A percentile compares a stretch with the other conserved stretches of the same genome.
phyloP scores from a whole-genome alignment of 2,329 filamentous ascomycete genomes.

The Didymellaceae sp. region DNA sequence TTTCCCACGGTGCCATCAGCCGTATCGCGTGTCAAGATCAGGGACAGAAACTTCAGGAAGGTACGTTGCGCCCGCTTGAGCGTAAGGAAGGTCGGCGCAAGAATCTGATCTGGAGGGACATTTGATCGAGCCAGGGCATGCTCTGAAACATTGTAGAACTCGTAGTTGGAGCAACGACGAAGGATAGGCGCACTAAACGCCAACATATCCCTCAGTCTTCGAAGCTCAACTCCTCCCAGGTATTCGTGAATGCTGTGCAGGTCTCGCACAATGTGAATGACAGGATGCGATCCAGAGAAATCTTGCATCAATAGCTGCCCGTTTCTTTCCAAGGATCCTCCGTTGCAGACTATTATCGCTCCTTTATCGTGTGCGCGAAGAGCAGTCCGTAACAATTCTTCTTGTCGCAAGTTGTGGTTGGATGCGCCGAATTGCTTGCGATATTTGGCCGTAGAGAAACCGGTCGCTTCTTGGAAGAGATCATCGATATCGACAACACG shows the following conservation, averaged over 20 bases:
- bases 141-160: conserved; percentile 78
- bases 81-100: conserved; percentile 65
- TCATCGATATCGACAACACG: conserved; percentile 73
- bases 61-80: conserved; percentile 72
- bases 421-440: conserved; percentile 67
- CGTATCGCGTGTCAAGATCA: conserved; percentile 62
- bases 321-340: conserved; percentile 70
- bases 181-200: conserved; percentile 65
- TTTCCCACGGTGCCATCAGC: conserved; percentile 31
- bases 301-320: conserved; percentile 66
- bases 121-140: conserved; percentile 31
- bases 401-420: conserved; percentile 69
- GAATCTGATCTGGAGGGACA: conserved; percentile 38
- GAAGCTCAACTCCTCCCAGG: conserved; percentile 60
- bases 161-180: conserved; percentile 72
- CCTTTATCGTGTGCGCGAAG: conserved; percentile 65
- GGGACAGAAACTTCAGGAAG: conserved; percentile 71
- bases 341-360: conserved; percentile 74
- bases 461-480: conserved; percentile 69
- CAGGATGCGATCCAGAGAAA: conserved; percentile 69
- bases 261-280: conserved; percentile 74
- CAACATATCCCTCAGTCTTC: conserved; percentile 65
- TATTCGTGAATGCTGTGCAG: conserved; percentile 68
- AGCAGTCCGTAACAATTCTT: conserved; percentile 66
- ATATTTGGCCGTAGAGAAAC: conserved; percentile 67